These are phyloP conservation scores for Protomyces pachydermus DNA, from an alignment of 1,139 yeast genomes.

Conservation along the genomic window DNA sequence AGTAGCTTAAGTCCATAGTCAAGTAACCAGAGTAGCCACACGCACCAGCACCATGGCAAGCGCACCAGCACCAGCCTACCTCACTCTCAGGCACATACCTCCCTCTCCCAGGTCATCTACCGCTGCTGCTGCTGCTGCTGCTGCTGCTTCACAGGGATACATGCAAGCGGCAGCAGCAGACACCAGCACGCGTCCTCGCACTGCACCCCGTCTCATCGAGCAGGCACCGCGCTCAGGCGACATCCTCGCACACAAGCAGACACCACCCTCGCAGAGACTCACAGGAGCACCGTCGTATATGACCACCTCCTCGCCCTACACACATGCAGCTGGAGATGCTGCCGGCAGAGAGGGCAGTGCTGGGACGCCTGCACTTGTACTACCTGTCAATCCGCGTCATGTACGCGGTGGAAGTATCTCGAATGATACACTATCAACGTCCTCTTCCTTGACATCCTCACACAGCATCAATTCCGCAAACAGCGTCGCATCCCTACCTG, in stretches of 20 bases:
- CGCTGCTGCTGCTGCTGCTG: background rate
- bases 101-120: background rate
- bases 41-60: background rate
- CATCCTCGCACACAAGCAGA: background rate
- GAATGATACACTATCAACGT: background rate
- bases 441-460: background rate
- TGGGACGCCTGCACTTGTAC: conserved; percentile 1
- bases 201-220: background rate
- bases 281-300: conserved; percentile 13
- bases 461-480: background rate
- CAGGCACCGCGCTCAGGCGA: background rate
- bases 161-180: background rate
- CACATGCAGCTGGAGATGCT: background rate
- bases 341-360: background rate
- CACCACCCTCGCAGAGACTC: background rate
- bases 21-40: background rate
- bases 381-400: conserved; percentile 17
- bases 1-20: too few species aligned
- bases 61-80: background rate
- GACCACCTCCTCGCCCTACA: background rate
- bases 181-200: background rate
- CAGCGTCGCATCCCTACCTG: background rate
- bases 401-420: conserved; percentile 16
- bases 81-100: background rate
- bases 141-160: background rate